phyloP scores from a whole-genome alignment of 495 filamentous ascomycete genomes.

The Penicillium arizonense region DNA sequence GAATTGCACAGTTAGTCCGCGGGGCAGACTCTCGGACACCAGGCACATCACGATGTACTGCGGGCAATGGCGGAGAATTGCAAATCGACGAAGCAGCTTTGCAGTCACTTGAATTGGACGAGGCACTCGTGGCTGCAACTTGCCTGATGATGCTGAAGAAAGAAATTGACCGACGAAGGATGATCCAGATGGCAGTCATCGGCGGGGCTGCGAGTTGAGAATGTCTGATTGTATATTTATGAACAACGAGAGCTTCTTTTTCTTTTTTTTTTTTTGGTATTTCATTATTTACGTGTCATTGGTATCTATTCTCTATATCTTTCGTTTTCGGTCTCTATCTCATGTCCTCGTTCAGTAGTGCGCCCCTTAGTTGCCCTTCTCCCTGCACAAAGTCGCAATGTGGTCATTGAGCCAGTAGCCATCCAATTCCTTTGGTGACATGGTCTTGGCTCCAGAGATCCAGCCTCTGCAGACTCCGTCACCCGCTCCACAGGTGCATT shows the following conservation, averaged over 20 bases:
- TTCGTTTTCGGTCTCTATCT: not conserved
- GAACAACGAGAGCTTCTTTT: no score
- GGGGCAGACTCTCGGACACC: slow-evolving; percentile 39
- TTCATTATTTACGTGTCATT: not conserved
- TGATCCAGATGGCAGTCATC: slow-evolving; percentile 44
- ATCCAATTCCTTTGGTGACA: slow-evolving; percentile 24
- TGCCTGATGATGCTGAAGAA: slow-evolving; percentile 57
- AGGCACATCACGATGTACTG: slow-evolving; percentile 36
- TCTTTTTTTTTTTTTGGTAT: not conserved
- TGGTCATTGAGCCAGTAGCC: slow-evolving; percentile 41
- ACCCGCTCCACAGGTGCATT: slow-evolving; percentile 57
- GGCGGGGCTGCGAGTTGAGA: slow-evolving; percentile 19
- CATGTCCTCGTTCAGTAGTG: not conserved
- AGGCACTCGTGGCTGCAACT: slow-evolving; percentile 49
- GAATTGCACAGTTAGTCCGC: slow-evolving; percentile 46
- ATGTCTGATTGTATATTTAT: not conserved
- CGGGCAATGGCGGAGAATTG: slow-evolving; percentile 54
- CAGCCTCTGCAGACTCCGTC: slow-evolving; percentile 26
- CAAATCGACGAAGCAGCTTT: slow-evolving; percentile 36
- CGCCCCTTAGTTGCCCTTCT: no score
- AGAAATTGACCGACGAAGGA: slow-evolving; percentile 53
- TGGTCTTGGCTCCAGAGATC: slow-evolving; percentile 35
- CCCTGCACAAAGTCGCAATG: slow-evolving; percentile 16
- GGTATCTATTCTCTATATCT: slow-evolving; percentile 6
- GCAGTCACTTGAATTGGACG: slow-evolving; percentile 20